phyloP scores from a whole-genome alignment of 129 eudicot species.

The Rutidosis leptorrhynchoides region DNA sequence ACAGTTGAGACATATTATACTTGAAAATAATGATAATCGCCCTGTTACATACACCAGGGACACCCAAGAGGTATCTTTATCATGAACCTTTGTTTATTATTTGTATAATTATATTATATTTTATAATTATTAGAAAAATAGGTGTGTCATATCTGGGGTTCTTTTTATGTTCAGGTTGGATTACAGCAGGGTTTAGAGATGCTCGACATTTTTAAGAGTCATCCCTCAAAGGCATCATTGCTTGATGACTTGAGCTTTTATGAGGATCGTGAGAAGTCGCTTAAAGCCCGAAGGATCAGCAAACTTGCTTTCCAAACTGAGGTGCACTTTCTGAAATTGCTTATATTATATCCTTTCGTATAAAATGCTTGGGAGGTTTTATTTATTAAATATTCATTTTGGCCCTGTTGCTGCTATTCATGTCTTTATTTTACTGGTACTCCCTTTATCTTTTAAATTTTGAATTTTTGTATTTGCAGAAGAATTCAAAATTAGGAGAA shows the following conservation, averaged over 20 bases:
- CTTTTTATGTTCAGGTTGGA: slow-evolving; percentile 48
- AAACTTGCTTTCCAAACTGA: slow-evolving; percentile 36
- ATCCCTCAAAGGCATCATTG: slow-evolving; percentile 52
- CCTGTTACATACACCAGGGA: slow-evolving; percentile 88
- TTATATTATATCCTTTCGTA: neutral
- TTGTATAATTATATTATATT: slow-evolving; percentile 4
- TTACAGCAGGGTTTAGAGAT: slow-evolving; percentile 77
- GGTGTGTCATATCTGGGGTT: neutral
- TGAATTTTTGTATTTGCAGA: slow-evolving; percentile 35
- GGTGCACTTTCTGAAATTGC: neutral
- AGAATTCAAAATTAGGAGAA: slow-evolving; percentile 36
- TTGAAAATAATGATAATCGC: slow-evolving; percentile 81
- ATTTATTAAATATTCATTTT: neutral
- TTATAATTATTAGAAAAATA: slow-evolving; percentile 3
- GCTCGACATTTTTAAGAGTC: slow-evolving; percentile 72
- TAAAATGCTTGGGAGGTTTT: neutral
- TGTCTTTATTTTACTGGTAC: neutral
- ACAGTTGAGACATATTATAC: slow-evolving; percentile 65
- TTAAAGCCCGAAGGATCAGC: slow-evolving; percentile 47
- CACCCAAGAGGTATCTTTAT: slow-evolving; percentile 71
- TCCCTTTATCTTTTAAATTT: neutral
- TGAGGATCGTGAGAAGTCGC: slow-evolving; percentile 56
- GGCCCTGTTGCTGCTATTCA: neutral
- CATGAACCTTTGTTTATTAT: neutral
- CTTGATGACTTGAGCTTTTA: slow-evolving; percentile 78